Evolutionary conservation across 2,329 filamentous ascomycete genomes (phyloP), one percentile per base, ranked within the genome.

Genomic region (Colletotrichum abscissum): DNA sequence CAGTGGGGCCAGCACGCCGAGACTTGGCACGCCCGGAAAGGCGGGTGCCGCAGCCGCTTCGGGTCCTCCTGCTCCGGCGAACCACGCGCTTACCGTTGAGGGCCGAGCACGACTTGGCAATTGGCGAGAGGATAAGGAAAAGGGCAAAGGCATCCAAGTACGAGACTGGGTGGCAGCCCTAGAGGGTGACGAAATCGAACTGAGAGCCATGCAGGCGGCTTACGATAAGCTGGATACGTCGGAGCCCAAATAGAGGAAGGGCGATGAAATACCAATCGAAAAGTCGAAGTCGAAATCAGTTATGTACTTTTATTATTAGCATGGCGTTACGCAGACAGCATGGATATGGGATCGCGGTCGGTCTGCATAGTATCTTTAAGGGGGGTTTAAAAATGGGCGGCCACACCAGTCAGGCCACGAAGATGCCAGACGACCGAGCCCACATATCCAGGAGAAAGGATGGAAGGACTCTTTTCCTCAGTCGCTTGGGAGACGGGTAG

Each of bases 81-180:
- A 78, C 69, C 77, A 84, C 73, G 80, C 84, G 55, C 81, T 93
- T 69, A 90, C 90, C 4, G 87, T 85, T 2, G 88, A 90, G 42
- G 88, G 89, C 19, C 87, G 89, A 28, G 90, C 91, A 66, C 90
- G 91, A 66, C 84, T 94, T 49, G 94, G 94, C n/a, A 88, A 89
- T 19, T 94, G 92, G 89, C 89, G 94, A 72, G 95, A 98, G 81
- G 92, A 95, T 78, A 91, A 90, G 66, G 91, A 92, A 26, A 93
- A 92, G 79, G 95, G 94, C 38, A 89, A 88, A 76, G 92, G 92
- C 30, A 94, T 98, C 60, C 95, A 98, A 84, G 86, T 97, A 65
- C 89, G 96, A 67, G 96, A 98, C 81, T 92, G 95, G 85, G 86
- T 97, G 19, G 87, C 90, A 24, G 93, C 94, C 73, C 87, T 98